A percentile compares a stretch with the other conserved stretches of the same genome.
phyloP scores from a whole-genome alignment of 331 rosid species.

The Ulmus americana region DNA sequence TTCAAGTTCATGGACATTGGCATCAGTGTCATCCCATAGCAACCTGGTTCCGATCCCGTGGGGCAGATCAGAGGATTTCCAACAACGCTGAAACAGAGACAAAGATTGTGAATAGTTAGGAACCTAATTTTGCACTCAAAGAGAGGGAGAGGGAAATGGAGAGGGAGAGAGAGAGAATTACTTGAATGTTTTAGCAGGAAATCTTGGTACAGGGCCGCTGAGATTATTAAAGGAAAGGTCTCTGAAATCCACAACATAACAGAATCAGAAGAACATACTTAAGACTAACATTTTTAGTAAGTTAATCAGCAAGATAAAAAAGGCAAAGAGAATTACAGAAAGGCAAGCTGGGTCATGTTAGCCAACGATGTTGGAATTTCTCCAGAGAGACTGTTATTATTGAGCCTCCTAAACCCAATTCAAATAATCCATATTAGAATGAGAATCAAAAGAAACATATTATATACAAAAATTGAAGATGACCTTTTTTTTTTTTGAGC shows the following conservation, averaged over 20 bases:
- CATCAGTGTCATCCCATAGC: conserved; percentile 49
- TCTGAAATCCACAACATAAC: conserved; percentile 33
- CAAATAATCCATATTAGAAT: conserved; percentile 29
- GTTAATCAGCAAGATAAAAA: conserved; percentile 3
- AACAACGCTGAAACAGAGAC: conserved; percentile 45
- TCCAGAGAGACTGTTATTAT: conserved; percentile 73
- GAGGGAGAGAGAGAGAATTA: conserved; percentile 25
- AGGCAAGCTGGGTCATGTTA: conserved; percentile 63
- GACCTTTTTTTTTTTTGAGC: neutral
- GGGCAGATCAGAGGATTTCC: conserved; percentile 83
- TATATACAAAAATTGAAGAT: neutral
- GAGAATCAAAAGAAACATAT: neutral
- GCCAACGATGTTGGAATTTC: conserved; percentile 67
- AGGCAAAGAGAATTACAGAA: conserved; percentile 50
- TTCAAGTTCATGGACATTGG: conserved; percentile 43
- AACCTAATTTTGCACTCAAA: neutral
- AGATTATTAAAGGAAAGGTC: conserved; percentile 81
- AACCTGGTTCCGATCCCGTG: conserved; percentile 43
- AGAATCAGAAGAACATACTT: conserved; percentile 9
- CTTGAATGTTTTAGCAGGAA: conserved; percentile 79
- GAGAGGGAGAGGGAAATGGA: neutral
- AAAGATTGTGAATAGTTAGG: neutral
- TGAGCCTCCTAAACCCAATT: conserved; percentile 64
- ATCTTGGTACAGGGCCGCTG: conserved; percentile 67
- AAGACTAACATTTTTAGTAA: conserved; percentile 1